phyloP scores from a whole-genome alignment of 2,329 filamentous ascomycete genomes.

The Stagonosporopsis tanaceti region DNA sequence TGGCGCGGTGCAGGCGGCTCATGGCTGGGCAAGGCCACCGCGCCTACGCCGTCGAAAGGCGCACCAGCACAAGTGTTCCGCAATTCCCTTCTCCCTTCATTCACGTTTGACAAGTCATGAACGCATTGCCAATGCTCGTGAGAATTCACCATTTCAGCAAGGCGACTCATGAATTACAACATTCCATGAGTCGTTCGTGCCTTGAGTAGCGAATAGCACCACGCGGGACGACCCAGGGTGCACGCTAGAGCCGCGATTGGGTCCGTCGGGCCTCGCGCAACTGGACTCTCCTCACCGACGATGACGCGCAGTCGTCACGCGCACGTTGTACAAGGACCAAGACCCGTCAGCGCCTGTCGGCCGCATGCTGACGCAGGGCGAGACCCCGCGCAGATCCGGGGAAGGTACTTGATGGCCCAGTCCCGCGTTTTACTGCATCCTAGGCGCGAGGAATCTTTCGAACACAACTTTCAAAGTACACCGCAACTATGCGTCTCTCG shows the following conservation, averaged over 20 bases:
- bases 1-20: conserved; percentile 44
- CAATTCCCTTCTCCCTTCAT: neutral
- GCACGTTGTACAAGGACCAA: conserved; percentile 13
- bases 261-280: neutral
- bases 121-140: neutral
- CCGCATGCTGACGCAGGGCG: conserved; percentile 16
- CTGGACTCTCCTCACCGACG: conserved; percentile 1
- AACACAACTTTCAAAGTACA: neutral
- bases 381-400: conserved; percentile 15
- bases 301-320: conserved; percentile 10
- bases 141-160: neutral
- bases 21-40: conserved; percentile 34
- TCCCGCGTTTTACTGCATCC: neutral
- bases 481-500: conserved; percentile 3
- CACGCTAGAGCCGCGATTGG: conserved; percentile 14
- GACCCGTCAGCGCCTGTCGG: conserved; percentile 7
- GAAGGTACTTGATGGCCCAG: conserved; percentile 13
- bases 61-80: neutral
- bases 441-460: neutral
- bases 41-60: neutral
- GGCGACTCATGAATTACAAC: neutral
- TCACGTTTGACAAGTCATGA: neutral
- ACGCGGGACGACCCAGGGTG: neutral
- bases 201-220: conserved; percentile 6
- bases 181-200: neutral